Percentiles rank a stretch among this genome's conserved stretches.
phyloP scores from a whole-genome alignment of 768 basidiomycete genomes.

The Sutorius australiensis region DNA sequence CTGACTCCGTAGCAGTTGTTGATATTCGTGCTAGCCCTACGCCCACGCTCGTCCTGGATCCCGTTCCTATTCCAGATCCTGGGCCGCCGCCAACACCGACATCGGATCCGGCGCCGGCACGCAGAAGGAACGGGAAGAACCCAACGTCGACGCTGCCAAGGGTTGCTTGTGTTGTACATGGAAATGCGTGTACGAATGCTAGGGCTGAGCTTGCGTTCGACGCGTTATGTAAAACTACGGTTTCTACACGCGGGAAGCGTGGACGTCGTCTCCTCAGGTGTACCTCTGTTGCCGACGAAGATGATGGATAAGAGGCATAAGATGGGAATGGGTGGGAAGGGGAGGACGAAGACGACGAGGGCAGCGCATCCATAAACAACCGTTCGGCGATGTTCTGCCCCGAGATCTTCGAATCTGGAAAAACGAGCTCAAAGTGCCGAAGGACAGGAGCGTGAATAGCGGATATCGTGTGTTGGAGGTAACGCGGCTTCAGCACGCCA shows the following conservation, averaged over 20 bases:
- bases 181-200: conserved; percentile 28
- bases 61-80: neutral
- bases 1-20: neutral
- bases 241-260: conserved; percentile 27
- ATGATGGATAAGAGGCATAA: neutral
- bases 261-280: conserved; percentile 13
- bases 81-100: neutral
- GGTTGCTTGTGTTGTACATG: conserved; percentile 14
- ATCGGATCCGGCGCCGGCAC: conserved; percentile 1
- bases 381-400: conserved; percentile 27
- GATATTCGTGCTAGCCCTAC: neutral
- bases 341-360: neutral
- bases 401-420: conserved; percentile 28
- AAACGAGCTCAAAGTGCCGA: conserved; percentile 32
- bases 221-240: conserved; percentile 24
- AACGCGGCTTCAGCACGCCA: conserved; percentile 29
- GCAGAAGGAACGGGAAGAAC: conserved; percentile 18
- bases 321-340: conserved; percentile 1
- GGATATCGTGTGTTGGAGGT: conserved; percentile 28
- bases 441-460: conserved; percentile 27
- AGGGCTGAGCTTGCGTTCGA: conserved; percentile 22
- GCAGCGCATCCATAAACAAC: conserved; percentile 17
- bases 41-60: neutral
- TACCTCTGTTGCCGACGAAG: neutral
- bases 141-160: conserved; percentile 28